phyloP scores from a whole-genome alignment of 805 yeast species.

The Candida xyloterini region DNA sequence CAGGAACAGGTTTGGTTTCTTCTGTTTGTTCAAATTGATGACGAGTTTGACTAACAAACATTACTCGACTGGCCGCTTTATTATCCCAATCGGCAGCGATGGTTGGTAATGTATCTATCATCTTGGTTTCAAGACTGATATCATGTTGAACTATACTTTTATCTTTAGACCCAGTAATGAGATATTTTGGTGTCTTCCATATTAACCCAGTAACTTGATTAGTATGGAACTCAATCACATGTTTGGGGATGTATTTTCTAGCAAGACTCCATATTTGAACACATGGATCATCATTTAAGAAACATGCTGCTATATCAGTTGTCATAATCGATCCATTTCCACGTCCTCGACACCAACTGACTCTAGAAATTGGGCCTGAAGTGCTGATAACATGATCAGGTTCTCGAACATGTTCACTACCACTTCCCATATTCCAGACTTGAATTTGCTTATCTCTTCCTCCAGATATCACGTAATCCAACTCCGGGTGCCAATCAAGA shows the following conservation, averaged over 20 bases:
- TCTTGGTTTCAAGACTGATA: conserved; percentile 39
- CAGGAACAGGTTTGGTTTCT: conserved; percentile 11
- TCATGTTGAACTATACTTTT: conserved; percentile 47
- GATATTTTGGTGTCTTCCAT: conserved; percentile 44
- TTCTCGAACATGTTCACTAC: conserved; percentile 34
- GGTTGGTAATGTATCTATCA: conserved; percentile 49
- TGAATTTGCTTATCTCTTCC: conserved; percentile 86
- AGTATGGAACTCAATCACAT: conserved; percentile 47
- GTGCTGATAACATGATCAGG: conserved; percentile 76
- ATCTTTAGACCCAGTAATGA: conserved; percentile 54
- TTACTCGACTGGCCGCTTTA: conserved; percentile 42
- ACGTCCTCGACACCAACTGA: conserved; percentile 58
- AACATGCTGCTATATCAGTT: conserved; percentile 72
- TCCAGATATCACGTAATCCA: conserved; percentile 82
- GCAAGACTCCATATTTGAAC: conserved; percentile 67
- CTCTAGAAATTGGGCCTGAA: conserved; percentile 76
- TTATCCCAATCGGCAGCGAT: conserved; percentile 58
- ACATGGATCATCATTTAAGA: conserved; percentile 67
- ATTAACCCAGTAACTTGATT: conserved; percentile 55
- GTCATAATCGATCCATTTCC: conserved; percentile 41
- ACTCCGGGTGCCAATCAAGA: conserved; percentile 82
- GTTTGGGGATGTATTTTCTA: conserved; percentile 69
- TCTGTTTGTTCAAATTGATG: conserved; percentile 36
- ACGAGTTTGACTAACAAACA: conserved; percentile 50
- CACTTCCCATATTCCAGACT: conserved; percentile 61